These are phyloP conservation scores for Cercospora zeae-maydis DNA, from an alignment of 2,329 filamentous ascomycete species.

Conservation along the genomic window DNA sequence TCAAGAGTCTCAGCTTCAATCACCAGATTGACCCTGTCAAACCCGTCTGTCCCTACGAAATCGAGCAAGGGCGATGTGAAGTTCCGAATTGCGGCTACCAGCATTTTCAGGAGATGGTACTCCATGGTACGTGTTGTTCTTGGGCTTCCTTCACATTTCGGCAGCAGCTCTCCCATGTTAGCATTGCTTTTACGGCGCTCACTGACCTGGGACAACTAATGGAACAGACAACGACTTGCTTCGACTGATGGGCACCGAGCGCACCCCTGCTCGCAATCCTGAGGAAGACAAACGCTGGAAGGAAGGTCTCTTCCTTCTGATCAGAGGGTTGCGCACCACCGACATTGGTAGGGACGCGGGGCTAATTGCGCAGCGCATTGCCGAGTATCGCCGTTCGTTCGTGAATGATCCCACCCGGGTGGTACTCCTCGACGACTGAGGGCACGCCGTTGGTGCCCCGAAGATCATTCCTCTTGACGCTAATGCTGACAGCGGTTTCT, in stretches of 20 bases:
- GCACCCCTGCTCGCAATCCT: constrained; percentile 25
- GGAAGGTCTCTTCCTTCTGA: constrained; percentile 58
- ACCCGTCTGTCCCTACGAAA: constrained; percentile 72
- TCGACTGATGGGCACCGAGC: constrained; percentile 29
- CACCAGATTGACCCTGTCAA: constrained; percentile 77
- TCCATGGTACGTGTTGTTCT: constrained; percentile 21
- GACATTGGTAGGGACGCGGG: constrained; percentile 61
- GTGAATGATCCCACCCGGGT: constrained; percentile 57
- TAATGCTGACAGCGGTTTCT: not conserved
- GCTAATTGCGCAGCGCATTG: constrained; percentile 63
- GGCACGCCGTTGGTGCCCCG: not conserved
- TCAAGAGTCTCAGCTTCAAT: constrained; percentile 89
- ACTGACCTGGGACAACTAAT: constrained; percentile 34
- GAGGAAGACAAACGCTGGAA: constrained; percentile 49
- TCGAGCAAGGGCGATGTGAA: constrained; percentile 67
- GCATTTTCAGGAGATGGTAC: constrained; percentile 65
- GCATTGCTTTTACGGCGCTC: constrained; percentile 5
- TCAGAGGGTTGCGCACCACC: constrained; percentile 57
- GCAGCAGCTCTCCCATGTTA: not conserved
- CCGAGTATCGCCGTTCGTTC: constrained; percentile 63
- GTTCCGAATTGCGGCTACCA: constrained; percentile 70
- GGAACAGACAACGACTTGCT: constrained; percentile 35
- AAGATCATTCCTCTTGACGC: not conserved
- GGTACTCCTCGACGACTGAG: constrained; percentile 13
- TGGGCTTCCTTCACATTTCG: not conserved